Evolutionary conservation across 2,329 filamentous ascomycete genomes (phyloP).

Genomic region (Sarocladiaceae sp.): DNA sequence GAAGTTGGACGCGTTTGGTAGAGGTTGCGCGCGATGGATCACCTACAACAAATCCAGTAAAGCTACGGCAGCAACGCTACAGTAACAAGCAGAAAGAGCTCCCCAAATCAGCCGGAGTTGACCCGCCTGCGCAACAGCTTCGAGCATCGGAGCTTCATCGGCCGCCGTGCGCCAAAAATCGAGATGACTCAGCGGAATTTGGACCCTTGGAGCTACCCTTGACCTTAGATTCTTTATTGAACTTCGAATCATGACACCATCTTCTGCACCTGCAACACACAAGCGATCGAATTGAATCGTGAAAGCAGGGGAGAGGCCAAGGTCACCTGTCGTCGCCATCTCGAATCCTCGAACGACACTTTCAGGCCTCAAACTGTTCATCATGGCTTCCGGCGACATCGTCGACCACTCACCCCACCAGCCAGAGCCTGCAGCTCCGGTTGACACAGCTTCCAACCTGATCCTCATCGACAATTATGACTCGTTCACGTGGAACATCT

Average conservation of each 20-base stretch:
- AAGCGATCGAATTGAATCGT: not conserved
- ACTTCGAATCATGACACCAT: not conserved
- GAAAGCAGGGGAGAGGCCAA: not conserved
- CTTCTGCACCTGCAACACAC: not conserved
- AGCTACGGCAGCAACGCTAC: not conserved
- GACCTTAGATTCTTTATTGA: not conserved
- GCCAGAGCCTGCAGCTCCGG: constrained; percentile 63
- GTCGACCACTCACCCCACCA: constrained; percentile 84
- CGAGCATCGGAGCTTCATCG: constrained; percentile 4
- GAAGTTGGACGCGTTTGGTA: constrained; percentile 16
- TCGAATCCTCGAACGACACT: no score
- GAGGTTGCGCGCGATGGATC: constrained; percentile 8
- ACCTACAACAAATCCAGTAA: constrained; percentile 3
- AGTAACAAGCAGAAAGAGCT: constrained; percentile 3
- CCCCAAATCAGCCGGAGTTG: constrained; percentile 13
- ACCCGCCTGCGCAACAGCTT: not conserved
- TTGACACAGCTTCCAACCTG: constrained; percentile 80
- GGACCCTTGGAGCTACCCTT: not conserved
- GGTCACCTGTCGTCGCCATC: no score
- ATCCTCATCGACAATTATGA: constrained; percentile 99
- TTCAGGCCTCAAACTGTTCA: constrained; percentile 14
- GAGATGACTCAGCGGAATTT: constrained; percentile 5
- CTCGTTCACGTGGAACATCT: constrained; percentile 99
- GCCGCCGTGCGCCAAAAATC: not conserved
- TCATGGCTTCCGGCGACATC: constrained; percentile 45